phyloP scores from a whole-genome alignment of 2,329 filamentous ascomycete species.

The Magnaporthiopsis rhizophila region DNA sequence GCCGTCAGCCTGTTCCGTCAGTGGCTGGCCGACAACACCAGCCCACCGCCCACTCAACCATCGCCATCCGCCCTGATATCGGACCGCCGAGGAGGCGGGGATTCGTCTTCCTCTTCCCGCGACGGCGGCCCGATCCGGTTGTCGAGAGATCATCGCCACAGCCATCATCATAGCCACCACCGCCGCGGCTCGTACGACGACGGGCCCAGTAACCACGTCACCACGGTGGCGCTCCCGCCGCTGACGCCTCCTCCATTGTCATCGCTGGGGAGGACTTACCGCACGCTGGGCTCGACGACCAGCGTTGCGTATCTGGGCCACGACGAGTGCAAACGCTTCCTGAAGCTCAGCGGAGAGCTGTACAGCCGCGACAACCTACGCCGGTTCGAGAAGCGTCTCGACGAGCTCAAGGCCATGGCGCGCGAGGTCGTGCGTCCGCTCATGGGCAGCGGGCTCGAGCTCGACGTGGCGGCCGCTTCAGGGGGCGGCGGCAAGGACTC shows the following conservation, averaged over 20 bases:
- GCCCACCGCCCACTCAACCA: constrained; percentile 48
- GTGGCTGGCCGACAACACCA: constrained; percentile 87
- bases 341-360: constrained; percentile 73
- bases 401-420: constrained; percentile 81
- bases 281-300: constrained; percentile 59
- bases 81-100: constrained; percentile 12
- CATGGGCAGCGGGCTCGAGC: constrained; percentile 77
- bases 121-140: constrained; percentile 4
- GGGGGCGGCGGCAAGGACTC: constrained; percentile 30
- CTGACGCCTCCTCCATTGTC: constrained; percentile 41
- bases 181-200: constrained; percentile 13
- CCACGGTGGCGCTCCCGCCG: constrained; percentile 16
- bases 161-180: constrained; percentile 13
- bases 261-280: constrained; percentile 65
- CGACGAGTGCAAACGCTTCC: constrained; percentile 84
- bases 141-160: constrained; percentile 7
- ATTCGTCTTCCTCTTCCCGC: constrained; percentile 4
- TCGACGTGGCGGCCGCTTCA: constrained; percentile 48
- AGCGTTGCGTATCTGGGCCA: constrained; percentile 63
- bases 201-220: constrained; percentile 21
- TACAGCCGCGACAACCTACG: constrained; percentile 83
- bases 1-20: constrained; percentile 81
- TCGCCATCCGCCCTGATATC: constrained; percentile 13
- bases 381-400: constrained; percentile 77
- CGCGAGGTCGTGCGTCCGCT: constrained; percentile 75